Evolutionary conservation across 768 basidiomycete species (phyloP).

Genomic region (Hortiboletus flavorubellus): DNA sequence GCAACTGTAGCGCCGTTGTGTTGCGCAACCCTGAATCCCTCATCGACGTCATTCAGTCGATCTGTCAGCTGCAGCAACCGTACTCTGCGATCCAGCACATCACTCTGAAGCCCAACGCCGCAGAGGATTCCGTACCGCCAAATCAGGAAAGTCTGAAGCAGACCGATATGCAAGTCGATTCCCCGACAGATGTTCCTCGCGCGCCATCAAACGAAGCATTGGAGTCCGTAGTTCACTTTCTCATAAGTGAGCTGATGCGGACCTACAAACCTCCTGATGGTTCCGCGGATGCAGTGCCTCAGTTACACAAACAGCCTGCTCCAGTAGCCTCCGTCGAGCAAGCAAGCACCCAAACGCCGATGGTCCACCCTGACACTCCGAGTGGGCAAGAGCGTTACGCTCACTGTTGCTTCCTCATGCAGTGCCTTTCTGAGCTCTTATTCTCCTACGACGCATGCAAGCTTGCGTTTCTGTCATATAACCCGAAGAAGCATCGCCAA

Average conservation of each 20-base stretch:
- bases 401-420: conserved; percentile 85
- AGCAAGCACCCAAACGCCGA: conserved; percentile 15
- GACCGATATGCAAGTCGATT: conserved; percentile 62
- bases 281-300: conserved; percentile 16
- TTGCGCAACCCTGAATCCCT: conserved; percentile 78
- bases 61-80: conserved; percentile 72
- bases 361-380: conserved; percentile 8
- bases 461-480: conserved; percentile 76
- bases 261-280: conserved; percentile 49
- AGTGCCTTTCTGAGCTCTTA: conserved; percentile 85
- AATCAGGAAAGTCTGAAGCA: conserved; percentile 19
- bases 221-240: conserved; percentile 63
- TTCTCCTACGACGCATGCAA: conserved; percentile 95
- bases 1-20: conserved; percentile 73
- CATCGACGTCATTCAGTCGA: conserved; percentile 63
- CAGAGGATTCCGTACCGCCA: conserved; percentile 9
- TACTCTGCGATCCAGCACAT: conserved; percentile 56
- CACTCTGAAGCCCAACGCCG: conserved; percentile 46
- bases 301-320: conserved; percentile 12
- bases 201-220: conserved; percentile 41
- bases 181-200: conserved; percentile 21
- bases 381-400: conserved; percentile 33
- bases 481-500: conserved; percentile 54
- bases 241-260: conserved; percentile 68
- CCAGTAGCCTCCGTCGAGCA: conserved; percentile 10